Evolutionary conservation across 306 rosid species (phyloP).

Genomic region (Luffa acutangula): DNA sequence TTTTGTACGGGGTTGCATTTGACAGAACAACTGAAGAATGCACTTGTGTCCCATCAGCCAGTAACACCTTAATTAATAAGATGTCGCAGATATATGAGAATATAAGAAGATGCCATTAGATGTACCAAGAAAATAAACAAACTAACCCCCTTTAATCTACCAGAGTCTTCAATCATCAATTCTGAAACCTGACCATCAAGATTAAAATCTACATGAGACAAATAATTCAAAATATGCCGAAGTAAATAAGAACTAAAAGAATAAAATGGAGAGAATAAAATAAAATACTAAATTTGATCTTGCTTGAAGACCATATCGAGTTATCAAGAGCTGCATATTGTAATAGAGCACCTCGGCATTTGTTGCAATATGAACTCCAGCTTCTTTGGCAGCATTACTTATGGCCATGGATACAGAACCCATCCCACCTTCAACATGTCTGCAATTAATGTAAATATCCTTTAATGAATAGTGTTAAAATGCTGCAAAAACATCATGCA

Average conservation of each 20-base stretch:
- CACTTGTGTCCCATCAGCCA: conserved; percentile 56
- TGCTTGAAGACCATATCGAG: background rate
- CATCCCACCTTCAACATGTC: conserved; percentile 89
- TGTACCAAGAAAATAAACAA: conserved; percentile 16
- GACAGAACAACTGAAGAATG: conserved; percentile 55
- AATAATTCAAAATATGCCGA: background rate
- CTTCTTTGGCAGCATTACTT: conserved; percentile 52
- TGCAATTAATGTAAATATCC: conserved; percentile 15
- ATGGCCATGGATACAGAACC: conserved; percentile 72
- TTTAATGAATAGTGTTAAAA: background rate
- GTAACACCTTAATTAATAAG: conserved; percentile 31
- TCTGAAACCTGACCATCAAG: conserved; percentile 41
- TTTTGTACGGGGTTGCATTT: conserved; percentile 63
- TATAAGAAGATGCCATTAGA: background rate
- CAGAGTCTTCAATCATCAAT: conserved; percentile 44
- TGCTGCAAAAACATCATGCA: background rate
- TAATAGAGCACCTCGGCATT: conserved; percentile 41
- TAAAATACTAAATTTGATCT: background rate
- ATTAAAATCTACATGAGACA: background rate
- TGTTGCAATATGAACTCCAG: conserved; percentile 58
- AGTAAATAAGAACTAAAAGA: background rate
- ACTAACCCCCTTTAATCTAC: conserved; percentile 66
- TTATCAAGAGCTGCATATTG: background rate
- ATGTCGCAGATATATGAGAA: background rate
- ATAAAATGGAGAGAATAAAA: background rate